Evolutionary conservation across 2,329 filamentous ascomycete genomes (phyloP).

Genomic region (Leptographium procerum): DNA sequence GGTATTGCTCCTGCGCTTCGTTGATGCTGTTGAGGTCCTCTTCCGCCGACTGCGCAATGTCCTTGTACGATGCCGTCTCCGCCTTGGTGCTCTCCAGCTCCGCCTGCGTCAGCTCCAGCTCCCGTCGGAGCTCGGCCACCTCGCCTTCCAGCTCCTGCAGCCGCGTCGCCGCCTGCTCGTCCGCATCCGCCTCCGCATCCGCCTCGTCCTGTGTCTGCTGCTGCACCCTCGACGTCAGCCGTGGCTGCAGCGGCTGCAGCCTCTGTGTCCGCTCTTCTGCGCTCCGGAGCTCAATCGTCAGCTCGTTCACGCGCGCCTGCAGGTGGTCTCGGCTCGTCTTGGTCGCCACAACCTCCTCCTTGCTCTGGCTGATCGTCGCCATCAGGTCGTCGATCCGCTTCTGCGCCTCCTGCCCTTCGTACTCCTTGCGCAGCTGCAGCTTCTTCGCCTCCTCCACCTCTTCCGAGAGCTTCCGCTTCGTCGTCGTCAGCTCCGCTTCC

Average conservation of each 20-base stretch:
- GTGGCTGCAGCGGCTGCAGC: constrained; percentile 69
- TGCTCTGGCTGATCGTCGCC: constrained; percentile 62
- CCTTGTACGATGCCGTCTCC: constrained; percentile 78
- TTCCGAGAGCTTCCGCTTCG: constrained; percentile 72
- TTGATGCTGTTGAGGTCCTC: constrained; percentile 73
- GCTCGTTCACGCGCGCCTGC: constrained; percentile 76
- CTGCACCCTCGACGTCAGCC: constrained; percentile 52
- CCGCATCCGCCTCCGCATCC: constrained; percentile 25
- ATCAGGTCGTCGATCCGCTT: constrained; percentile 90
- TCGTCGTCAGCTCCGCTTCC: constrained; percentile 65
- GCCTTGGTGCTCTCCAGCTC: constrained; percentile 73
- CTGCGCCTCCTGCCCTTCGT: constrained; percentile 76
- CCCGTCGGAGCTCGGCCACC: constrained; percentile 74
- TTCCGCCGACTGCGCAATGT: constrained; percentile 76
- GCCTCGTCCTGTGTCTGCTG: constrained; percentile 15
- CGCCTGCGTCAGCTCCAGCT: constrained; percentile 67
- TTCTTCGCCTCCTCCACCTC: constrained; percentile 81
- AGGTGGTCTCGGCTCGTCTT: constrained; percentile 87
- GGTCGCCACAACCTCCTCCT: constrained; percentile 74
- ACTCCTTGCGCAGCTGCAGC: constrained; percentile 72
- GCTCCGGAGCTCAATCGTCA: constrained; percentile 76
- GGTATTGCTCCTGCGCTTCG: constrained; percentile 73
- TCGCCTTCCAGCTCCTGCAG: constrained; percentile 76
- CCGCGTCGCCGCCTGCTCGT: constrained; percentile 34
- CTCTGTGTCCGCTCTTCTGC: constrained; percentile 79